phyloP scores from a whole-genome alignment of 192 early-diverging fungal species.

The Coemansia erecta region DNA sequence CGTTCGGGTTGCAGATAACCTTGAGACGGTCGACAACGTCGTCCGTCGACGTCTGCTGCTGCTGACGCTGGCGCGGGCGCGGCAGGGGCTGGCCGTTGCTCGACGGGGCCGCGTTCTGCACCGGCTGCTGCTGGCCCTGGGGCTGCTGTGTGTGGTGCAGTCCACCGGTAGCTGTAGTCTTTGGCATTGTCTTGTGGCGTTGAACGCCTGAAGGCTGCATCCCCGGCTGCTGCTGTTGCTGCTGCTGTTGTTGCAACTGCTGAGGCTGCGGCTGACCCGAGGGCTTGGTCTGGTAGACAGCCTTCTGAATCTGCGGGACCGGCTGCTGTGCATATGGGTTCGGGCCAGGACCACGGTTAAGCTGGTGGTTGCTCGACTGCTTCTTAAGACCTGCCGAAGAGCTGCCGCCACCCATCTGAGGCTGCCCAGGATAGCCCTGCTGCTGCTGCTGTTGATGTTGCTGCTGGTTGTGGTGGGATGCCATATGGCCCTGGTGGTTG shows the following conservation, averaged over 20 bases:
- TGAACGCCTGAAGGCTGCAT: conserved; percentile 26
- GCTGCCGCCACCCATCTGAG: conserved; percentile 9
- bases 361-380: conserved; percentile 49
- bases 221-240: conserved; percentile 13
- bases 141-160: conserved; percentile 12
- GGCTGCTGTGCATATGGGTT: conserved; percentile 37
- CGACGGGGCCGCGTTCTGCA: conserved; percentile 15
- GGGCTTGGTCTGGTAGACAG: conserved; percentile 30
- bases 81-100: conserved; percentile 25
- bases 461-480: conserved; percentile 10
- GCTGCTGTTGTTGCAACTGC: neutral
- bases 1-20: conserved; percentile 80
- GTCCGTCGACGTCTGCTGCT: conserved; percentile 59
- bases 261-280: neutral
- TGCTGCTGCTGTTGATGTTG: conserved; percentile 20
- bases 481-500: conserved; percentile 14
- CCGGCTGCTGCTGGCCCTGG: conserved; percentile 20
- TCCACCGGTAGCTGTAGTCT: conserved; percentile 7
- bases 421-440: conserved; percentile 13
- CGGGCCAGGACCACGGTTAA: conserved; percentile 29
- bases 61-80: conserved; percentile 56
- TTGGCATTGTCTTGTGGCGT: conserved; percentile 40
- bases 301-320: conserved; percentile 15
- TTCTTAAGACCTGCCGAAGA: conserved; percentile 24
- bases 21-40: conserved; percentile 82